phyloP scores from a whole-genome alignment of 2,329 filamentous ascomycete species.

The Curvularia sp. region DNA sequence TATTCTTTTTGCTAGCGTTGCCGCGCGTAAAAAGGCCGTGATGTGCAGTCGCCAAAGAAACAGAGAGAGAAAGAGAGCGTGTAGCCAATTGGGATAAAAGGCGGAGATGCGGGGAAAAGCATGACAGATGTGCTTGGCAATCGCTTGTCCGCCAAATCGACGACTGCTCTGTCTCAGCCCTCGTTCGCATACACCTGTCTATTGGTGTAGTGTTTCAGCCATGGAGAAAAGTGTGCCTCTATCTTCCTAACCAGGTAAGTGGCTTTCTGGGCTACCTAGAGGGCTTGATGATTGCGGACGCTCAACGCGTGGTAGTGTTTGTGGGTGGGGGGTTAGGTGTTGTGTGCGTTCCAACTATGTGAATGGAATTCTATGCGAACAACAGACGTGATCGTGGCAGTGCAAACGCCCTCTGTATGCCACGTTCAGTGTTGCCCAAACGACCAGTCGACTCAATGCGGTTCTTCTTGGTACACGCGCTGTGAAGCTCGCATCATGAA shows the following conservation, averaged over 20 bases:
- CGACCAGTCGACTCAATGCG: neutral
- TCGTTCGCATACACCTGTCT: neutral
- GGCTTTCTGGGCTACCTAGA: neutral
- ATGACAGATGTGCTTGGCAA: slow-evolving; percentile 21
- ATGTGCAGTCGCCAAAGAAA: slow-evolving; percentile 8
- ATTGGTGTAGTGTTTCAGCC: slow-evolving; percentile 17
- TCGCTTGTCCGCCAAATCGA: slow-evolving; percentile 3
- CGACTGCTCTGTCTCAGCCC: slow-evolving; percentile 11
- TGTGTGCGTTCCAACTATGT: neutral
- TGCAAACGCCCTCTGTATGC: neutral
- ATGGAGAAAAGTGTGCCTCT: slow-evolving; percentile 1
- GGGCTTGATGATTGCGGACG: neutral
- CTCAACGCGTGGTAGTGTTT: neutral
- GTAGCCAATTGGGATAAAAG: slow-evolving; percentile 5
- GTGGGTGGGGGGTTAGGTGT: neutral
- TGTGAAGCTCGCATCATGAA: neutral
- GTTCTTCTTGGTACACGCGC: neutral
- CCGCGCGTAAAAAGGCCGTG: neutral
- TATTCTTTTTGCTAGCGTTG: neutral
- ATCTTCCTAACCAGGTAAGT: slow-evolving; percentile 4
- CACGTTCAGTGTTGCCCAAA: slow-evolving; percentile 1
- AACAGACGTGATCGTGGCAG: neutral
- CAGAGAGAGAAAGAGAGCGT: slow-evolving; percentile 7
- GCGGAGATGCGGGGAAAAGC: slow-evolving; percentile 23
- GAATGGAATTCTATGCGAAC: neutral